phyloP scores from a whole-genome alignment of 345 rosid species.

The Garcia nutans region DNA sequence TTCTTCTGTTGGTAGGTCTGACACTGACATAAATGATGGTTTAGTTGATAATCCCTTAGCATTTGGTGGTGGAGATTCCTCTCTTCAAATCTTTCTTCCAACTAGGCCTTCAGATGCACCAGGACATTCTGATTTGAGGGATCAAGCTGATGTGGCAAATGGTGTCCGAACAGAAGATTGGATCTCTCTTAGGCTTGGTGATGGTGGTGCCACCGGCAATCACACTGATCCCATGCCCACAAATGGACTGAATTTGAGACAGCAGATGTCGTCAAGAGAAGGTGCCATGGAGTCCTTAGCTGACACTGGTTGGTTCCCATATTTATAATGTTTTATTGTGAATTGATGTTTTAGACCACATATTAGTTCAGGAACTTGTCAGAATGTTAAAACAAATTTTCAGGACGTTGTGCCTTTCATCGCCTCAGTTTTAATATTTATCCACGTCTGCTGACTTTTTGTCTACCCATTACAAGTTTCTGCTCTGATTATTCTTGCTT shows the following conservation, averaged over 20 bases:
- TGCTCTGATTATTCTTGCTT: constrained; percentile 24
- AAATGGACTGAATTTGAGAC: constrained; percentile 55
- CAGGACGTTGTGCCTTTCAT: constrained; percentile 2
- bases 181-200: constrained; percentile 95
- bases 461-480: neutral
- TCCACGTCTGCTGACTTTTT: neutral
- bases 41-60: constrained; percentile 83
- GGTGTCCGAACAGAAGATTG: constrained; percentile 78
- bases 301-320: constrained; percentile 73
- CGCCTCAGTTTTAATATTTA: constrained; percentile 1
- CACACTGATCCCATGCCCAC: constrained; percentile 46
- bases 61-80: constrained; percentile 79
- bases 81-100: constrained; percentile 92
- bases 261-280: constrained; percentile 52
- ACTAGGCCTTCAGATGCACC: constrained; percentile 69
- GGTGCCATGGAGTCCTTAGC: constrained; percentile 52
- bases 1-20: constrained; percentile 52
- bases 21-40: constrained; percentile 52
- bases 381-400: neutral
- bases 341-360: neutral
- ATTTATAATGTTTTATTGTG: neutral
- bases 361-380: neutral
- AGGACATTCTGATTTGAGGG: constrained; percentile 54
- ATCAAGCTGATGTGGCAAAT: constrained; percentile 66
- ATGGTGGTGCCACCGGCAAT: constrained; percentile 51